Conservation (phyloP, 768 basidiomycete species). For the Coprinopsis marcescibilis region DNA sequence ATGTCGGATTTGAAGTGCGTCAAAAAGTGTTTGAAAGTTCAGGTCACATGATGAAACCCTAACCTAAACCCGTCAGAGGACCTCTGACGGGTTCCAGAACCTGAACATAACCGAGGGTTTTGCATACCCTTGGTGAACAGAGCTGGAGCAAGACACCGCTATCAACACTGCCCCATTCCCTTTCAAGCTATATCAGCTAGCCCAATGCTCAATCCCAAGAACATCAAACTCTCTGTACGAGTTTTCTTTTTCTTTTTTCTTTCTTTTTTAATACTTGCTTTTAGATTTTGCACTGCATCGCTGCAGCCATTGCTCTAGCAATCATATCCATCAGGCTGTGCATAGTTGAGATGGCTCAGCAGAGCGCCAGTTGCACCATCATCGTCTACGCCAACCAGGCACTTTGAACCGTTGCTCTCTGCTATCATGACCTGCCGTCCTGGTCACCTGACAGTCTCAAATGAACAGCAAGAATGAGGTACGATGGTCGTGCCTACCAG, state of each 20-base stretch:
- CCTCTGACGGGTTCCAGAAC: too few relatives aligned
- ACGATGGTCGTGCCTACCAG: constrained; percentile 10
- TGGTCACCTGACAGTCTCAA: constrained; percentile 69
- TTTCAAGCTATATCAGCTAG: constrained; percentile 70
- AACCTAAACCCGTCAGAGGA: too few relatives aligned
- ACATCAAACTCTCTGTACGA: constrained; percentile 50
- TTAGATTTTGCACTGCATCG: constrained; percentile 84
- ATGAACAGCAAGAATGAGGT: constrained; percentile 50
- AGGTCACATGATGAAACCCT: too few relatives aligned
- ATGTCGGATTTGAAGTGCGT: too few relatives aligned
- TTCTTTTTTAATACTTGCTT: constrained; percentile 4
- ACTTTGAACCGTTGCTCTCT: constrained; percentile 89
- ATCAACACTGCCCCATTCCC: constrained; percentile 65
- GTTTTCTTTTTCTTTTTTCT: constrained; percentile 26
- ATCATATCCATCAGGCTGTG: constrained; percentile 78
- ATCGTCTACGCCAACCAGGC: constrained; percentile 98
- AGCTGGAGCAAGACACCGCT: constrained; percentile 32
- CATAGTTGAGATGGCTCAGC: constrained; percentile 63
- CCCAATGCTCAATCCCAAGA: constrained; percentile 91
- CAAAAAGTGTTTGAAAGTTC: too few relatives aligned
- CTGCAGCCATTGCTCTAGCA: constrained; percentile 88
- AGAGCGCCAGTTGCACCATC: constrained; percentile 89
- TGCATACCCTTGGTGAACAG: too few relatives aligned
- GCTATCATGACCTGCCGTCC: constrained; percentile 78
- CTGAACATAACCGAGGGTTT: too few relatives aligned